Percentiles rank a stretch among this genome's conserved stretches.
These are phyloP conservation scores for Globisporangium cystogenes DNA, from an alignment of 352 stramenopile species.

Conservation along the genomic window DNA sequence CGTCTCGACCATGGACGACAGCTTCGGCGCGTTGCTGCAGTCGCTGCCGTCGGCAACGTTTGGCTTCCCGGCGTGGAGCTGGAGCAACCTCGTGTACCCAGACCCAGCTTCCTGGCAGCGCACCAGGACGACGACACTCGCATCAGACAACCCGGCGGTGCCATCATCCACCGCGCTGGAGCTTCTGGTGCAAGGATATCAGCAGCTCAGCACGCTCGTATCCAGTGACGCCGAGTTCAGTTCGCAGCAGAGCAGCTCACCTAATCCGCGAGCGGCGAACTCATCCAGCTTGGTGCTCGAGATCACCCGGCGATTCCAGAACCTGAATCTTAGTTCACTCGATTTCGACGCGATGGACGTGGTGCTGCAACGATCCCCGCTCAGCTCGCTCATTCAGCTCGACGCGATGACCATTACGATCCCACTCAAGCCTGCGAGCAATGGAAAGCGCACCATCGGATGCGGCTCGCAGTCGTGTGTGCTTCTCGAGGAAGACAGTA, in stretches of 20 bases:
- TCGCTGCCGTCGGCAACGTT: background rate
- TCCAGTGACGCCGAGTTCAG: background rate
- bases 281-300: background rate
- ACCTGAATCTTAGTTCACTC: background rate
- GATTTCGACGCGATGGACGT: slow-evolving; percentile 3
- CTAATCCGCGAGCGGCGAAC: background rate
- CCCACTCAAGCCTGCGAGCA: slow-evolving; percentile 7
- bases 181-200: background rate
- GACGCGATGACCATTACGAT: slow-evolving; percentile 23
- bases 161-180: background rate
- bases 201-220: background rate
- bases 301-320: background rate
- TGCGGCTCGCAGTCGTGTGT: slow-evolving; percentile 1
- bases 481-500: background rate
- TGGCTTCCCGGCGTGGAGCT: background rate
- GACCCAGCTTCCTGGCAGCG: background rate
- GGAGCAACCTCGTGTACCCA: slow-evolving; percentile 1
- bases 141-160: background rate
- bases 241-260: background rate
- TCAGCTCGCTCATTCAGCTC: slow-evolving; percentile 24
- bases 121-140: background rate
- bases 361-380: slow-evolving; percentile 16
- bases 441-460: background rate
- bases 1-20: background rate
- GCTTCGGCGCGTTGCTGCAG: background rate